Evolutionary conservation across 108 stramenopile species (phyloP).

Genomic region (Chaetoceros tenuissimus): DNA sequence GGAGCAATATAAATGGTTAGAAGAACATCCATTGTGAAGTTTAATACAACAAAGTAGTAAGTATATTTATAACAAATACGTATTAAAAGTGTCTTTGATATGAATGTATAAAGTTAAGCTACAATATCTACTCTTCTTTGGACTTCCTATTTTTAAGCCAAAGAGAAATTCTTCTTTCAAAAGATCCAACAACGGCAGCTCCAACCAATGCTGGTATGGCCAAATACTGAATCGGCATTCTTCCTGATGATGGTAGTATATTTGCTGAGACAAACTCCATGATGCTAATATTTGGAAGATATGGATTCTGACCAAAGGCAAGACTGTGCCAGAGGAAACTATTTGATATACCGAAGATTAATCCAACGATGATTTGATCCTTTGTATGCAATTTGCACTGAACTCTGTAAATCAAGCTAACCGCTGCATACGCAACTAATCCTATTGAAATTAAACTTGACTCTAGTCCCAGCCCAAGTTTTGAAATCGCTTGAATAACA

Average conservation of each 20-base stretch:
- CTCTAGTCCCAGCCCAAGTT: conserved; percentile 8
- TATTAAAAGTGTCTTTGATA: too few species aligned
- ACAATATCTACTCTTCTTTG: too few species aligned
- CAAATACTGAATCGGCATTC: conserved; percentile 40
- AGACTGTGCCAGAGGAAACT: conserved; percentile 49
- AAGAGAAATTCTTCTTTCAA: conserved; percentile 57
- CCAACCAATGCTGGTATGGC: conserved; percentile 59
- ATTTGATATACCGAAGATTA: conserved; percentile 45
- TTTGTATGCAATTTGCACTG: conserved; percentile 48
- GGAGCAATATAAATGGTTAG: conserved; percentile 31
- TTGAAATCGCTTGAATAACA: not conserved
- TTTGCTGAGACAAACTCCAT: conserved; percentile 20
- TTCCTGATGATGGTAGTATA: conserved; percentile 38
- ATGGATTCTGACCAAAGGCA: conserved; percentile 15
- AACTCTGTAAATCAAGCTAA: conserved; percentile 63
- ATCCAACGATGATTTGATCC: conserved; percentile 64
- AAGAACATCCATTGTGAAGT: conserved; percentile 33
- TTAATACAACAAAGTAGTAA: too few species aligned
- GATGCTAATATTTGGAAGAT: conserved; percentile 8
- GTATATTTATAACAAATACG: not conserved
- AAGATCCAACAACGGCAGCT: conserved; percentile 55
- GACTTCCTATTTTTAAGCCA: too few species aligned
- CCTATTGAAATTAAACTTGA: not conserved
- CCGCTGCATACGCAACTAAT: conserved; percentile 31
- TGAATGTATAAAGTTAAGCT: too few species aligned